phyloP scores from a whole-genome alignment of 2,329 filamentous ascomycete genomes.

The Plenodomus tracheiphilus region DNA sequence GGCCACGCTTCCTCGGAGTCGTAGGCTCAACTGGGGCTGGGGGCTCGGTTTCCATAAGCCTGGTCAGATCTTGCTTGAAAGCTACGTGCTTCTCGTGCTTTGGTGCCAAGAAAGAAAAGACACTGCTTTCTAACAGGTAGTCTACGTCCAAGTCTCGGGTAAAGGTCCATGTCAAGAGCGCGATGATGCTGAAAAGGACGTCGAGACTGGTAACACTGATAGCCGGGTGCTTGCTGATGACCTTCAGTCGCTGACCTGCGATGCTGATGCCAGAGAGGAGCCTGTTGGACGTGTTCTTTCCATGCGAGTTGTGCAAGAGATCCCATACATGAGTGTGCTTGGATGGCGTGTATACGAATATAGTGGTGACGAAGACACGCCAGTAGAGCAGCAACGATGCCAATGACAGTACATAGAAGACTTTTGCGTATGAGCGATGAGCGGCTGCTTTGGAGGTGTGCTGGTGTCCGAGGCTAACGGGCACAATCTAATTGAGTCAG shows the following conservation, averaged over 20 bases:
- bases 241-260: slow-evolving; percentile 48
- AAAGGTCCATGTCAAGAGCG: slow-evolving; percentile 62
- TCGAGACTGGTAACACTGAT: slow-evolving; percentile 62
- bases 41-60: slow-evolving; percentile 9
- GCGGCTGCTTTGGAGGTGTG: slow-evolving; percentile 46
- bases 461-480: slow-evolving; percentile 54
- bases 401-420: slow-evolving; percentile 55
- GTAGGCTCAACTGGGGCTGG: slow-evolving; percentile 12
- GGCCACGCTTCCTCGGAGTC: slow-evolving; percentile 33
- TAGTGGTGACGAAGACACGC: slow-evolving; percentile 49
- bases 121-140: slow-evolving; percentile 51
- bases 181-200: slow-evolving; percentile 59
- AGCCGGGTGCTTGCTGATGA: slow-evolving; percentile 60
- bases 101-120: slow-evolving; percentile 32
- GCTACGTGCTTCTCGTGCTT: slow-evolving; percentile 35
- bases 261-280: slow-evolving; percentile 29
- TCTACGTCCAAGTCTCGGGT: slow-evolving; percentile 55
- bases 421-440: slow-evolving; percentile 48
- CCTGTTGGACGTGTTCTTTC: slow-evolving; percentile 43
- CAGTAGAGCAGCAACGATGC: slow-evolving; percentile 52
- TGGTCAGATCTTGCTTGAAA: slow-evolving; percentile 16
- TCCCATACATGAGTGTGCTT: slow-evolving; percentile 46
- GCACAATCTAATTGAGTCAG: slow-evolving; percentile 44
- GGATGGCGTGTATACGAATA: slow-evolving; percentile 54
- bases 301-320: slow-evolving; percentile 46